A percentile compares a stretch with the other conserved stretches of the same genome.
phyloP scores from a whole-genome alignment of 495 filamentous ascomycete species.

The Talaromyces wortmannii region DNA sequence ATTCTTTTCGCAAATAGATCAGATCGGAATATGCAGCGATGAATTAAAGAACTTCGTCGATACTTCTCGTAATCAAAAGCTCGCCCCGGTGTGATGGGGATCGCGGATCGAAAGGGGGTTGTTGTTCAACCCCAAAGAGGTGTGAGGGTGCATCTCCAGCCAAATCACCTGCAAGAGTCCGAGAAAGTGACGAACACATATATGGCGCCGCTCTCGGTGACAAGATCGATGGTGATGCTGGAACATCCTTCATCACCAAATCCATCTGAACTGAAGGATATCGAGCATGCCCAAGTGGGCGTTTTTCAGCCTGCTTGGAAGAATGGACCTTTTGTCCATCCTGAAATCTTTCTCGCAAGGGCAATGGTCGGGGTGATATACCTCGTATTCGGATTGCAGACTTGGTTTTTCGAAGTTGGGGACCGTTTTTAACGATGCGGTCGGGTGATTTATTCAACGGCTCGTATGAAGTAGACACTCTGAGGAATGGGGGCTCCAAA shows the following conservation, averaged over 20 bases:
- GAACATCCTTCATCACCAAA: slow-evolving; percentile 29
- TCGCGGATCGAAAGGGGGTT: slow-evolving; percentile 32
- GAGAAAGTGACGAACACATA: slow-evolving; percentile 28
- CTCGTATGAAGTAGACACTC: slow-evolving; percentile 1
- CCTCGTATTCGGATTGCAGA: slow-evolving; percentile 24
- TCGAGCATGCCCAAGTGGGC: slow-evolving; percentile 12
- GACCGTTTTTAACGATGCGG: neutral
- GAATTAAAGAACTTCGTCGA: slow-evolving; percentile 45
- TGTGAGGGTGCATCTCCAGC: slow-evolving; percentile 20
- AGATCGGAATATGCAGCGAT: neutral
- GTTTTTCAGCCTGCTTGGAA: slow-evolving; percentile 1
- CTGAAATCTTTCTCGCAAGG: slow-evolving; percentile 35
- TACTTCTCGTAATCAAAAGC: slow-evolving; percentile 44
- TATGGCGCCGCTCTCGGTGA: slow-evolving; percentile 45
- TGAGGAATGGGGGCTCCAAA: no score
- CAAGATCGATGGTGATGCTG: slow-evolving; percentile 30
- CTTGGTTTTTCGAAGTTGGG: neutral
- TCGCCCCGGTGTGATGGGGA: slow-evolving; percentile 40
- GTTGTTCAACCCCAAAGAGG: slow-evolving; percentile 19
- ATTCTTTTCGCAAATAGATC: neutral
- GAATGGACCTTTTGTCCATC: slow-evolving; percentile 12
- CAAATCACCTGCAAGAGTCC: slow-evolving; percentile 24
- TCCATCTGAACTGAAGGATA: slow-evolving; percentile 22
- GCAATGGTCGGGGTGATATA: slow-evolving; percentile 33
- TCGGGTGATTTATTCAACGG: slow-evolving; percentile 5